Percentiles rank a stretch among this genome's conserved stretches.
Evolutionary conservation across 2,329 filamentous ascomycete species (phyloP).

Genomic region (Cladosporium cucumerinum): DNA sequence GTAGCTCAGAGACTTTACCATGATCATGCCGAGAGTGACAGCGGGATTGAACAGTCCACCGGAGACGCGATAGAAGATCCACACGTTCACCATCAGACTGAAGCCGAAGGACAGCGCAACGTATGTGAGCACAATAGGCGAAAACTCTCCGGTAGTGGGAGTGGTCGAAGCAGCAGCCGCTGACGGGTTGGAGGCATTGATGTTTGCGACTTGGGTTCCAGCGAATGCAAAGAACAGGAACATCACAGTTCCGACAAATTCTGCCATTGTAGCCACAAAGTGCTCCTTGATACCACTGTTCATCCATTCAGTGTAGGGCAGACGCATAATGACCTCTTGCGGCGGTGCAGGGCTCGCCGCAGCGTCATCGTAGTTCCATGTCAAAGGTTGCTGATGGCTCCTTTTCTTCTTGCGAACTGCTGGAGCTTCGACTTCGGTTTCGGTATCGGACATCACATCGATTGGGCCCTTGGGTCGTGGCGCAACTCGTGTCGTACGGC

Average conservation of each 20-base stretch:
- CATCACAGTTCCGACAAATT: constrained; percentile 52
- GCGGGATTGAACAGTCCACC: constrained; percentile 34
- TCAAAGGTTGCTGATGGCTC: neutral
- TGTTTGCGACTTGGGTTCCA: constrained; percentile 47
- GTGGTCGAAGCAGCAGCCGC: constrained; percentile 14
- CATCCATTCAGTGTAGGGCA: constrained; percentile 34
- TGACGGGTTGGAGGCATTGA: constrained; percentile 35
- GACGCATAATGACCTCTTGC: constrained; percentile 31
- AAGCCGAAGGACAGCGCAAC: constrained; percentile 37
- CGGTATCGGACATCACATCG: constrained; percentile 24
- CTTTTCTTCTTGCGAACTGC: constrained; percentile 15
- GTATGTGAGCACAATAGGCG: constrained; percentile 23
- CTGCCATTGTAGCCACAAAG: constrained; percentile 38
- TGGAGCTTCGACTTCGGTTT: constrained; percentile 24
- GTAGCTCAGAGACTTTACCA: constrained; percentile 56
- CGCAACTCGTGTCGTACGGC: neutral
- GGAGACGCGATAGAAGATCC: constrained; percentile 34
- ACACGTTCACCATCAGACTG: constrained; percentile 37
- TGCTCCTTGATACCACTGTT: constrained; percentile 30
- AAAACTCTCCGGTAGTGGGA: constrained; percentile 25
- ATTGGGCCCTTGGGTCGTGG: neutral
- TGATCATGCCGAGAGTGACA: constrained; percentile 57
- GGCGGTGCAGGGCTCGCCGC: constrained; percentile 17
- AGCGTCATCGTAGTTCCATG: constrained; percentile 1
- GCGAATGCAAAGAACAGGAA: constrained; percentile 50